Conservation (phyloP, 331 rosid genomes). For the Pyrus hybrid region DNA sequence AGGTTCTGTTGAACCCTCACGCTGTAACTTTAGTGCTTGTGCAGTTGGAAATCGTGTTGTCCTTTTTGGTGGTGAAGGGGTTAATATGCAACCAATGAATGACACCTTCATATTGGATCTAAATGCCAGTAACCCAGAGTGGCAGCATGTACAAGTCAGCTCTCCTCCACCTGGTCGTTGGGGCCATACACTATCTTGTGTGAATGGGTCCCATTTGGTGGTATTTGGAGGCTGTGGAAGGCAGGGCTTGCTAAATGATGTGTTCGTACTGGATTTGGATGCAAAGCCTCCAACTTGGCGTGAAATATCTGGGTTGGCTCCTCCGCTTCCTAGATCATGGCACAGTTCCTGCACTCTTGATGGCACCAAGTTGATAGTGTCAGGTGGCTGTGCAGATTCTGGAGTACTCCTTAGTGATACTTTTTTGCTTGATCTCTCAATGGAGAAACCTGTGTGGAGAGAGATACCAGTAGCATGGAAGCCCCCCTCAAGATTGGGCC, state of each 20-base stretch:
- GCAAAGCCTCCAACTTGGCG: constrained; percentile 99
- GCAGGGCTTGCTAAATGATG: constrained; percentile 97
- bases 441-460: constrained; percentile 96
- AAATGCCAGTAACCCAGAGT: constrained; percentile 83
- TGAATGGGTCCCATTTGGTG: constrained; percentile 90
- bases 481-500: constrained; percentile 97
- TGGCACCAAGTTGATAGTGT: constrained; percentile 95
- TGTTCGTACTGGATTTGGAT: constrained; percentile 86
- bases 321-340: constrained; percentile 99
- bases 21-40: constrained; percentile 99
- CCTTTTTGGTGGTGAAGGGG: constrained; percentile 98
- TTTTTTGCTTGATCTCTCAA: constrained; percentile 91
- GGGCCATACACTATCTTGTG: constrained; percentile 98
- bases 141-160: constrained; percentile 97
- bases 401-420: constrained; percentile 98
- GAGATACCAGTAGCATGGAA: constrained; percentile 98
- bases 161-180: constrained; percentile 99
- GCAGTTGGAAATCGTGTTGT: constrained; percentile 97
- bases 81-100: constrained; percentile 82
- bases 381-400: constrained; percentile 99
- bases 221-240: constrained; percentile 99
- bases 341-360: constrained; percentile 98
- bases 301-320: constrained; percentile 97
- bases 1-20: constrained; percentile 95
- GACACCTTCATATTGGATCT: constrained; percentile 93